These are phyloP conservation scores for Sistotremastrum niveocremeum DNA, from an alignment of 768 basidiomycete genomes.

Conservation along the genomic window DNA sequence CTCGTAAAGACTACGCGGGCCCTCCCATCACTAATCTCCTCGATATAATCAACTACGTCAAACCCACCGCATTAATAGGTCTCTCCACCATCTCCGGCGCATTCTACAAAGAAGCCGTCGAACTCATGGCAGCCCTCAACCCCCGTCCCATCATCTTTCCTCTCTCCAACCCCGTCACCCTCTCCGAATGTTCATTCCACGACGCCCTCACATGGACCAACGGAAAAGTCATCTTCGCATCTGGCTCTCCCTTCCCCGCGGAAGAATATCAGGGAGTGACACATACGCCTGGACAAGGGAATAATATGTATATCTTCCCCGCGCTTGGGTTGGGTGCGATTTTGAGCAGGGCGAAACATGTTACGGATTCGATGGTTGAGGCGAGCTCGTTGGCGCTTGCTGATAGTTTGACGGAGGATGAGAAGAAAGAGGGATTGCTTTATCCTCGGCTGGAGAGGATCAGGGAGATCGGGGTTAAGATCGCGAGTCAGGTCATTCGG, in stretches of 20 bases:
- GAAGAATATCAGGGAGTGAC: conserved; percentile 39
- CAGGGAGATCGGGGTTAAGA: conserved; percentile 67
- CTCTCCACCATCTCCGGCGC: conserved; percentile 79
- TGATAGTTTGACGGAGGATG: conserved; percentile 55
- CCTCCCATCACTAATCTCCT: conserved; percentile 61
- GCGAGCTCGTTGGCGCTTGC: conserved; percentile 74
- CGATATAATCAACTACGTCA: conserved; percentile 67
- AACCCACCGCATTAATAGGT: conserved; percentile 82
- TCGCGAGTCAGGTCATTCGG: conserved; percentile 65
- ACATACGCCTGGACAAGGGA: conserved; percentile 78
- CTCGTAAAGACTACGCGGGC: conserved; percentile 66
- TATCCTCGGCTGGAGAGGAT: conserved; percentile 81
- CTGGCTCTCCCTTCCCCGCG: conserved; percentile 73
- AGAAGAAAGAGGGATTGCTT: conserved; percentile 49
- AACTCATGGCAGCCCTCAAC: conserved; percentile 68
- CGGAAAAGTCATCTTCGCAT: conserved; percentile 74
- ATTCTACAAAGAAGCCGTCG: conserved; percentile 58
- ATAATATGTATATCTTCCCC: conserved; percentile 86
- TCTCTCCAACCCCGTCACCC: conserved; percentile 75
- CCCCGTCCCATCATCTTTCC: conserved; percentile 84
- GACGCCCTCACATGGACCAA: conserved; percentile 61
- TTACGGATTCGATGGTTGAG: conserved; percentile 85
- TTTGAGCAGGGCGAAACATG: conserved; percentile 46
- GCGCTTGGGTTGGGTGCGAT: conserved; percentile 73
- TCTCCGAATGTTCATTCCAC: conserved; percentile 69